phyloP scores from a whole-genome alignment of 2,329 filamentous ascomycete species.

The Xylariaceae sp. region DNA sequence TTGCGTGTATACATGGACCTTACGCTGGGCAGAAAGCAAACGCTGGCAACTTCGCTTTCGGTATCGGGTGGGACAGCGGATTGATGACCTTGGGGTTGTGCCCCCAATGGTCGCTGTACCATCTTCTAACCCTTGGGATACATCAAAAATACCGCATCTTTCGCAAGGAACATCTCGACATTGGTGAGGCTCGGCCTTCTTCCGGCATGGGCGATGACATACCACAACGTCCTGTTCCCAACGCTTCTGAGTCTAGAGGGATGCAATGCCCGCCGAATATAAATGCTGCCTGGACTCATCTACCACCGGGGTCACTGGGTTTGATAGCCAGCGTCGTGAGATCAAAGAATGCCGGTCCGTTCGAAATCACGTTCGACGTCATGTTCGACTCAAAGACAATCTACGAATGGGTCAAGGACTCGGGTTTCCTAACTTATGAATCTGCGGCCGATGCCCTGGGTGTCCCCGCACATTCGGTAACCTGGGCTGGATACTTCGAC shows the following conservation, averaged over 20 bases:
- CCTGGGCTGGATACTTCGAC: constrained; percentile 41
- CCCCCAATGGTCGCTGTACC: constrained; percentile 45
- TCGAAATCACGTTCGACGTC: constrained; percentile 49
- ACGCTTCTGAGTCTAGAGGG: background rate
- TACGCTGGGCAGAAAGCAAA: constrained; percentile 51
- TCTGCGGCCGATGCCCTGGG: constrained; percentile 32
- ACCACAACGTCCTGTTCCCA: too few relatives aligned
- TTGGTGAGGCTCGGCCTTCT: too few relatives aligned
- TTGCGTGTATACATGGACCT: constrained; percentile 37
- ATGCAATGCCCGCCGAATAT: background rate
- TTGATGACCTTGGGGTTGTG: constrained; percentile 36
- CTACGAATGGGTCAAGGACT: constrained; percentile 34
- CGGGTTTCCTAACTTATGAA: constrained; percentile 33
- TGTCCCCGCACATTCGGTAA: constrained; percentile 25
- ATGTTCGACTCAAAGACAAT: constrained; percentile 38
- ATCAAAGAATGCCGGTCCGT: constrained; percentile 50
- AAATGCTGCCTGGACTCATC: background rate
- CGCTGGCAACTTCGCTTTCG: constrained; percentile 46
- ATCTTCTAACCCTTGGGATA: constrained; percentile 28
- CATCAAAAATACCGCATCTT: too few relatives aligned
- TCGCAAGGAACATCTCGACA: too few relatives aligned
- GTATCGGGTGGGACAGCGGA: constrained; percentile 35
- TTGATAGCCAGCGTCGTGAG: constrained; percentile 41
- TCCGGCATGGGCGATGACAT: too few relatives aligned
- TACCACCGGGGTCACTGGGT: constrained; percentile 10